Conservation (phyloP, 495 filamentous ascomycete genomes). For the Hyaloscypha variabilis region DNA sequence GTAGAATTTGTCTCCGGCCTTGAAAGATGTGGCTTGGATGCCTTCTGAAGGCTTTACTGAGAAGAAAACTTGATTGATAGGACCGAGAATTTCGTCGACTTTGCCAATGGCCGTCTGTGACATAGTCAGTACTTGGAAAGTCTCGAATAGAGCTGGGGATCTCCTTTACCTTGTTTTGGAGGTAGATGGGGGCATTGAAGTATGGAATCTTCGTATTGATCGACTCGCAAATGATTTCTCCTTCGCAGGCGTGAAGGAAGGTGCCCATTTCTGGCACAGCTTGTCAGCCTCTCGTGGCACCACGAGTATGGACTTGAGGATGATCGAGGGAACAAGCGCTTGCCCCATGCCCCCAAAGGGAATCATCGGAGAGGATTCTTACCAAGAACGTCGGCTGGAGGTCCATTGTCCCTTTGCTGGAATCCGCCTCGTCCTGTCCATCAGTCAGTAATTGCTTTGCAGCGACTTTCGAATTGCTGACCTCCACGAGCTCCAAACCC, state of each 20-base stretch:
- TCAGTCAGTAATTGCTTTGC: slow-evolving; percentile 6
- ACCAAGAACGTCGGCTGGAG: slow-evolving; percentile 51
- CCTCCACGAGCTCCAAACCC: slow-evolving; percentile 56
- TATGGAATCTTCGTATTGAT: slow-evolving; percentile 95
- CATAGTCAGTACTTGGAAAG: slow-evolving; percentile 42
- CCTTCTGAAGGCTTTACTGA: slow-evolving; percentile 96
- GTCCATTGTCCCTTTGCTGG: slow-evolving; percentile 54
- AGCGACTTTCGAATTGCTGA: slow-evolving; percentile 8
- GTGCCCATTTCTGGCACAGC: slow-evolving; percentile 75
- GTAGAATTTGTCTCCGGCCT: slow-evolving; percentile 94
- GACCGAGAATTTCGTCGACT: slow-evolving; percentile 93
- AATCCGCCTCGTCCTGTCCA: slow-evolving; percentile 54
- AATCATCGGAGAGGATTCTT: background rate
- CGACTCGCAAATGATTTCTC: slow-evolving; percentile 93
- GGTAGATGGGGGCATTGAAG: slow-evolving; percentile 98
- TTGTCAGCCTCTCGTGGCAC: background rate
- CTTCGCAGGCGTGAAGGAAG: slow-evolving; percentile 92
- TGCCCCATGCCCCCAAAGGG: background rate
- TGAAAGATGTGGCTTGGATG: slow-evolving; percentile 93
- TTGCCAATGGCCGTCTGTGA: slow-evolving; percentile 79
- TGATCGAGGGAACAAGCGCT: slow-evolving; percentile 7
- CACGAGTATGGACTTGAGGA: background rate
- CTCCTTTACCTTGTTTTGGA: slow-evolving; percentile 87
- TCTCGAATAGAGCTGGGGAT: background rate
- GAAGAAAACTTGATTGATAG: slow-evolving; percentile 97